Base-by-base conservation (phyloP, 2,329 filamentous ascomycete genomes). In the Fusarium gaditjirri region DNA sequence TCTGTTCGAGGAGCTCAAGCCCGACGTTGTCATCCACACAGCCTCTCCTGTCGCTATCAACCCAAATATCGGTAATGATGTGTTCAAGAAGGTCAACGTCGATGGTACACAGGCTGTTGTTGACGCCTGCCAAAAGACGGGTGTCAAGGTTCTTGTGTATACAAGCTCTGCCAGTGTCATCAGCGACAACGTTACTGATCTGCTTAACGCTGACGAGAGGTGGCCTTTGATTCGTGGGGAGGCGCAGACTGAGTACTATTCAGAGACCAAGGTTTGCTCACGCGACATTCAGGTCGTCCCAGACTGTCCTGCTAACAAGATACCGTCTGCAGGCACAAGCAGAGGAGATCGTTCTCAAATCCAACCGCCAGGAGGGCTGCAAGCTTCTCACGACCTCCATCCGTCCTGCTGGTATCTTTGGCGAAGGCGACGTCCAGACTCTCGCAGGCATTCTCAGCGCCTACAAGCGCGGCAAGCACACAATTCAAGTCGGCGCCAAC, bases 121-220 rank as follows among this genome's bases (percentile, higher is more conserved):
- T 60, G 89, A 91, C 39, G 93, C 93, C 21, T 92, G 92, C 75
- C 88, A 88, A 78, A 85, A 88, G 73, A 87, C 88, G 41, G 91
- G 88, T 70, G 94, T 95, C 77, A 93, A 91, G 82, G 93, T 89
- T 1, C 90, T 98, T 72, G 93, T 98, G 50, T 97, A 95, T 83
- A 98, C 95, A 23, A 96, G 93, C 81, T 96, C 93, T 59, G 93
- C 93, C 58, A 97, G 94, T 68, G 92, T 97, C 69, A 86, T 97
- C 72, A 92, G 93, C 79, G 94, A 98, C 82, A 95, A 95, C 75
- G 85, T 87, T 68, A 89, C 84, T 68, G 93, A 97, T 80, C 88
- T 97, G 80, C 88, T 91, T 80, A 95, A 97, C 80, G 94, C 94
- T 72, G 92, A 95, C 81, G 95, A 98, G 86, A 85, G 88, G 50